Percentiles rank a stretch among this genome's conserved stretches.
Evolutionary conservation across 2,329 filamentous ascomycete species (phyloP).

Genomic region (Xylogone sp.): DNA sequence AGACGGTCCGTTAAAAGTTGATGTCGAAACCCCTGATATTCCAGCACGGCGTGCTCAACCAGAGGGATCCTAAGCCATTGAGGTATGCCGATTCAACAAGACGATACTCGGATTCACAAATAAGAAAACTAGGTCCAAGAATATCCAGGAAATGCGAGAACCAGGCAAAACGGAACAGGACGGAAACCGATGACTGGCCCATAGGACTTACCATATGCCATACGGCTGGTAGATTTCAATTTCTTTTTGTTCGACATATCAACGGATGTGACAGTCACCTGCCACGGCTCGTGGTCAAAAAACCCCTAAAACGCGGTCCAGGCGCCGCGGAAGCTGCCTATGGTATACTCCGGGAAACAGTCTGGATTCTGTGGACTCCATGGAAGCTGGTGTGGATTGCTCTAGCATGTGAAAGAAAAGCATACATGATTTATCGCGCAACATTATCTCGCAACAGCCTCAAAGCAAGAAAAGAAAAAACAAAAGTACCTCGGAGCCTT

Average conservation of each 20-base stretch:
- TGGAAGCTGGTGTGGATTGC: conserved; percentile 7
- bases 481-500: conserved; percentile 29
- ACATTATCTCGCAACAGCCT: conserved; percentile 20
- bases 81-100: background rate
- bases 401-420: conserved; percentile 11
- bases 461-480: conserved; percentile 17
- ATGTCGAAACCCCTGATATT: background rate
- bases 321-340: background rate
- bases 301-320: background rate
- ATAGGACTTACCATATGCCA: background rate
- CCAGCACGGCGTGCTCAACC: background rate
- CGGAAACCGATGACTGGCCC: background rate
- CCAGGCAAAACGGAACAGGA: background rate
- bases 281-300: background rate
- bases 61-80: background rate
- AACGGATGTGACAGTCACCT: background rate
- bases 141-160: background rate
- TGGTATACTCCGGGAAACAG: conserved; percentile 5
- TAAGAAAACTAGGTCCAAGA: background rate
- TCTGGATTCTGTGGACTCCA: conserved; percentile 5
- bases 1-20: background rate
- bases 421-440: conserved; percentile 22
- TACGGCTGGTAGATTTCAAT: background rate
- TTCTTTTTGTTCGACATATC: background rate
- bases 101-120: background rate